Base-by-base conservation (phyloP, 2,329 filamentous ascomycete species). In the Botryotinia globosa region DNA sequence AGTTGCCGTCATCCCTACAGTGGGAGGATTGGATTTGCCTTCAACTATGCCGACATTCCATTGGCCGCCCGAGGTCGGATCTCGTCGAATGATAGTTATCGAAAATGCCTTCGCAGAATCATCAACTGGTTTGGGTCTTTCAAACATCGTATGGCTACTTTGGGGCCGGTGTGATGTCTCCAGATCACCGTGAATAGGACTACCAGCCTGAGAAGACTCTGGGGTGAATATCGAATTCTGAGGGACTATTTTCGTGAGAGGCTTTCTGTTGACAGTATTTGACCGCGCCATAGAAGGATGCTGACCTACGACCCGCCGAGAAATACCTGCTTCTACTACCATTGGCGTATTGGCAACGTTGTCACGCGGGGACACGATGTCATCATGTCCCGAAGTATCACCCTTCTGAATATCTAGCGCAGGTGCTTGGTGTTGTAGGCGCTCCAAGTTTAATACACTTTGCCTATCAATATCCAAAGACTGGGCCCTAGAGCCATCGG, bases 41-140 rank as follows among this genome's bases (percentile, higher is more conserved):
- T 85, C 86, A 66, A 94, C 86, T 71, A 85, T 89, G 34, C 90
- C 92, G 20, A 94, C 86, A 78, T 94, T 94, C 91, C 91, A 94
- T 80, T 94, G 92, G 71, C 85, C 85, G 12, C 89, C 89, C 14
- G 90, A 88, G 34, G 86, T 85, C 1, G 91, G 91, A 79, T 94
- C 90, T 75, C 92, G 88, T n/a, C 92, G 89, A 77, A 94, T 93
- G 22, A 94, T 81, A 0, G 89, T 81, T 73, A 81, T 78, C 16
- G 78, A 79, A 70, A 80, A 81, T 18, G 71, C 59, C 25, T 76
- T 74, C 6, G 34, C 37, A 22, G 58, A 22, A 42, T 61, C 45
- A 39, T 70, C 37, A 8, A 37, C 64, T 51, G 67, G 65, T 48
- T 48, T 62, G 44, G 72, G 63, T 54, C 20, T 71, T 61, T 74